Evolutionary conservation across 2,329 filamentous ascomycete species (phyloP), one percentile per base, ranked within the genome.

Genomic region (Microcyclospora tardicrescens): DNA sequence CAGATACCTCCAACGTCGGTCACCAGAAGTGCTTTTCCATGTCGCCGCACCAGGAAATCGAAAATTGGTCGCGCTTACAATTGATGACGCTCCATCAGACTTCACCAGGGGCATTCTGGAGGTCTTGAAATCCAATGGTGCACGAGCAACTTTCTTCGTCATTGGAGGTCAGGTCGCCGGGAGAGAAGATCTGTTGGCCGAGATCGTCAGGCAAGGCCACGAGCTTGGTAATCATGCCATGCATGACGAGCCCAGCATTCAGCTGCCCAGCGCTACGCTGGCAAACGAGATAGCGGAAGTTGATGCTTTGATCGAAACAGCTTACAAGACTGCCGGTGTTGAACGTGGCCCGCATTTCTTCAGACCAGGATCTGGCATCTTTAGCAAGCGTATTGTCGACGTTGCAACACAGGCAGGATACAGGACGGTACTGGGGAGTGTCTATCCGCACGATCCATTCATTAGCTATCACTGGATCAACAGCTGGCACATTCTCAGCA

Each of bases 391-490:
- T 13, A 87, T 93, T 77, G 68, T 81, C 12, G 54, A 54, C 28
- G 56, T 80, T 28, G 61, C 84, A 6, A 61, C 62, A 28, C 66
- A 62, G 37, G 56, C 85, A 43, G 79, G 77, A 3, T 87, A 84
- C 59, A 67, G 70, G 36, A 67, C 91, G 37, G 79, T 86, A n/a
- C 64, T 94, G 30, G 86, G 86, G 2, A 79, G 77, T 58, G 78
- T 94, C 31, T 94, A 93, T 61, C 86, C 86, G 5, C 85, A 93
- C 63, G 86, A 94, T 62, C 78, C 86, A n/a, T 85, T 93, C 67
- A 79, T 94, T 41, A 67, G 67, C 9, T 79, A 73, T 52, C 71
- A 75, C 48, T 64, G 66, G 46, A 49, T 86, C 37, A 94, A 94
- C 61, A 79, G 83, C 6, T 68, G 66, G 47, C 85, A 93, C 63